Evolutionary conservation across 805 yeast genomes (phyloP).

Genomic region (Wickerhamiella sergipiensis): DNA sequence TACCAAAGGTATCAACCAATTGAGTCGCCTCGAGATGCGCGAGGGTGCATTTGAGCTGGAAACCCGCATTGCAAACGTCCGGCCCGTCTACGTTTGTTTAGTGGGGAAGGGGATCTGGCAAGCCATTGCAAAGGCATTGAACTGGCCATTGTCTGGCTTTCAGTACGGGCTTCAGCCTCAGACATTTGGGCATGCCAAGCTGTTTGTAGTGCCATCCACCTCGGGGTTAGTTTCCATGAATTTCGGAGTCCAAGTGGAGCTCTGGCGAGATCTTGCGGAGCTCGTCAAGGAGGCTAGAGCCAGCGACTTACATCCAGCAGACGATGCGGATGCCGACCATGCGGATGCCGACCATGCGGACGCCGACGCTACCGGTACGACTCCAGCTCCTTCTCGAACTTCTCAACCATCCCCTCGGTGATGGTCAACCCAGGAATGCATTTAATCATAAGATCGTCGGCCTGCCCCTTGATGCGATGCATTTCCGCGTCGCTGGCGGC

Average conservation of each 20-base stretch:
- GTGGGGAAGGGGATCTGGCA: conserved; percentile 74
- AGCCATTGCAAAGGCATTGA: conserved; percentile 29
- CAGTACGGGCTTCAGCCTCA: conserved; percentile 38
- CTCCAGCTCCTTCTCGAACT: conserved; percentile 11
- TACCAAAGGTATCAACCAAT: conserved; percentile 44
- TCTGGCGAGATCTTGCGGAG: conserved; percentile 35
- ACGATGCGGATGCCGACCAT: too few species aligned
- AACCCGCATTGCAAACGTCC: conserved; percentile 27
- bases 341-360: background rate
- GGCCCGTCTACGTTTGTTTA: conserved; percentile 37
- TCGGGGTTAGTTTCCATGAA: conserved; percentile 53
- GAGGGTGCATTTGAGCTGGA: conserved; percentile 41
- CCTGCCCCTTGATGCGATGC: conserved; percentile 14
- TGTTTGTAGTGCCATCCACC: conserved; percentile 57
- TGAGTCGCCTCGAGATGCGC: conserved; percentile 38
- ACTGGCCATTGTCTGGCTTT: conserved; percentile 28
- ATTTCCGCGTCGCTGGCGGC: conserved; percentile 11
- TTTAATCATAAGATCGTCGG: conserved; percentile 21
- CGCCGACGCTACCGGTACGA: background rate
- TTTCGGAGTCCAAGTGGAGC: conserved; percentile 30
- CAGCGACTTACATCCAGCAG: too few species aligned
- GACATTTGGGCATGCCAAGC: conserved; percentile 20
- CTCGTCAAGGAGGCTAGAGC: background rate
- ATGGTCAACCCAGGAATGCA: conserved; percentile 16
- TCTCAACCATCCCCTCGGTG: conserved; percentile 12